Evolutionary conservation across 2,329 filamentous ascomycete species (phyloP).

Genomic region (Sporothrix phasma): DNA sequence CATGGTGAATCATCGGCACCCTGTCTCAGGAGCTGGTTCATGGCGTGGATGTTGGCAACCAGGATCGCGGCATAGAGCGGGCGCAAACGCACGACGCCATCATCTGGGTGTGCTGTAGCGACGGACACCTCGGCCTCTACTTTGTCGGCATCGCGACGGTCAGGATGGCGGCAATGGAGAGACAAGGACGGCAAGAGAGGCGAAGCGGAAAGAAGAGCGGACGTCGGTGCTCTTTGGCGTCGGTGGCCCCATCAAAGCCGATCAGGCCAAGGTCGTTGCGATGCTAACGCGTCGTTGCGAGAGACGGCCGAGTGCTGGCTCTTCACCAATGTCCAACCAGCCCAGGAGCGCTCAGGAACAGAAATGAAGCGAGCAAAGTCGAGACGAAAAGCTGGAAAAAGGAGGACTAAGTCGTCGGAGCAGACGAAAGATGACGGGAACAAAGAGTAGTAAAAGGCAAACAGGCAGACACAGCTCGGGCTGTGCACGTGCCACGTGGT

Average conservation of each 20-base stretch:
- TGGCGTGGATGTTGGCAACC: constrained; percentile 7
- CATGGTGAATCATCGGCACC: constrained; percentile 6
- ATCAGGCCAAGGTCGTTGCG: background rate
- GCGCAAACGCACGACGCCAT: background rate
- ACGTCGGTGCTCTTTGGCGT: background rate
- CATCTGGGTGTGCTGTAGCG: background rate
- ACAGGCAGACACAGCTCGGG: background rate
- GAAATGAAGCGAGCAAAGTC: background rate
- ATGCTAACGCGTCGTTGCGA: background rate
- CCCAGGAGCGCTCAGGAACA: background rate
- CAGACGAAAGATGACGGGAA: background rate
- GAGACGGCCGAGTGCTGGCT: too few species aligned
- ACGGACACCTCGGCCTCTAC: constrained; percentile 1
- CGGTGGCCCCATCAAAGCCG: background rate
- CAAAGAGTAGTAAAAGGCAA: background rate
- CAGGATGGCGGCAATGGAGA: too few species aligned
- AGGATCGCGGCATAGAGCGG: constrained; percentile 10
- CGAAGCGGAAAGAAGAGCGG: background rate
- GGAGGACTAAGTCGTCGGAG: background rate
- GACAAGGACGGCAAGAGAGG: too few species aligned
- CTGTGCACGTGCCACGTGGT: constrained; percentile 7
- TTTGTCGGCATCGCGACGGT: too few species aligned
- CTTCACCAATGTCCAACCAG: too few species aligned
- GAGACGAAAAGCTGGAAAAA: background rate
- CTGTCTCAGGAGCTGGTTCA: background rate